A percentile compares a stretch with the other conserved stretches of the same genome.
phyloP scores from a whole-genome alignment of 2,329 filamentous ascomycete species.

The Alternaria triticimaculans region DNA sequence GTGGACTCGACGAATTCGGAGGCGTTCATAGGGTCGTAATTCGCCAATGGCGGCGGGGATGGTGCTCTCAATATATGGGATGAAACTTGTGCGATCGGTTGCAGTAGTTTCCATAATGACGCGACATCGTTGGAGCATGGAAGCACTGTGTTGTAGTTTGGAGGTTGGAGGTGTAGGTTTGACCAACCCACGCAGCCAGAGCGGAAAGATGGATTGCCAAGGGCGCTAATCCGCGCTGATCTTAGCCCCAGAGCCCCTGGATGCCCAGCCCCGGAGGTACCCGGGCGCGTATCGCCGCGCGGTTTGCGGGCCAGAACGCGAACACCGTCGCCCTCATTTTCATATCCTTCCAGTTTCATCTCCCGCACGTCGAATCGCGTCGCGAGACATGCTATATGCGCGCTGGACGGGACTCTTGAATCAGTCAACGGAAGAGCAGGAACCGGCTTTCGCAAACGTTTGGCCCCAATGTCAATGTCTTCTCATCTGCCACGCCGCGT shows the following conservation, averaged over 20 bases:
- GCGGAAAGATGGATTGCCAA: neutral
- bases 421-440: fast-evolving
- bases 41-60: too few species aligned
- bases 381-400: neutral
- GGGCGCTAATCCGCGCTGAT: neutral
- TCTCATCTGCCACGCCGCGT: neutral
- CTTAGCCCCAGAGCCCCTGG: neutral
- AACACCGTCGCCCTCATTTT: neutral
- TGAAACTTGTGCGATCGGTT: too few species aligned
- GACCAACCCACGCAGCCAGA: neutral
- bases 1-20: too few species aligned
- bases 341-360: neutral
- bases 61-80: too few species aligned
- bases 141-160: too few species aligned
- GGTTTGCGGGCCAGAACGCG: neutral
- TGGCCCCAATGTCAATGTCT: too few species aligned
- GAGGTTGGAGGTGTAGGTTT: too few species aligned
- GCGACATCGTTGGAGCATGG: too few species aligned
- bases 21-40: too few species aligned
- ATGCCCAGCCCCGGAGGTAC: neutral
- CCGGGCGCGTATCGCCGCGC: neutral
- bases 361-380: neutral
- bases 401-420: neutral
- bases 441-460: too few species aligned
- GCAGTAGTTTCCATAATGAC: too few species aligned